phyloP scores from a whole-genome alignment of 2,329 filamentous ascomycete species.

The Plenodomus lindquistii region DNA sequence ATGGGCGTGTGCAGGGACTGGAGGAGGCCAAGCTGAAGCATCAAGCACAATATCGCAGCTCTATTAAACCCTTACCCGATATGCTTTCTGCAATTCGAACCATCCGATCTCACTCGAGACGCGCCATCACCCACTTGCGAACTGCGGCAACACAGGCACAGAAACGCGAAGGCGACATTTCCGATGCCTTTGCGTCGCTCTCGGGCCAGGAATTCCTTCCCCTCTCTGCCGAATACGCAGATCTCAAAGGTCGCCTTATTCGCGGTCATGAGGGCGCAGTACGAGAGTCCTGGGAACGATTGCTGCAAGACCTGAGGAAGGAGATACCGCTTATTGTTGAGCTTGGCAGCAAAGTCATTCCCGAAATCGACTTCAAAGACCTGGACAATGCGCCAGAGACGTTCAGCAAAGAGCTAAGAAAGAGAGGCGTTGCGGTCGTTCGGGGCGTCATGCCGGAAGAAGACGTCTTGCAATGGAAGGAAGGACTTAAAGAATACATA shows the following conservation, averaged over 20 bases:
- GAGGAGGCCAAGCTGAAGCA: constrained; percentile 12
- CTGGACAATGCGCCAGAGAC: constrained; percentile 54
- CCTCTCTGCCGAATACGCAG: constrained; percentile 51
- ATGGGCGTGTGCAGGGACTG: constrained; percentile 16
- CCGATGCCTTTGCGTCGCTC: constrained; percentile 55
- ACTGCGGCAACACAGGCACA: constrained; percentile 40
- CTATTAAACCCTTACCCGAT: constrained; percentile 5
- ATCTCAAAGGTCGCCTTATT: constrained; percentile 51
- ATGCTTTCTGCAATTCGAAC: constrained; percentile 38
- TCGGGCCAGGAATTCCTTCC: constrained; percentile 52
- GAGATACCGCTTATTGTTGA: constrained; percentile 52
- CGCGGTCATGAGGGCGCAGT: constrained; percentile 53
- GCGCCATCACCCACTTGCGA: constrained; percentile 26
- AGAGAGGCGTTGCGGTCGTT: constrained; percentile 58
- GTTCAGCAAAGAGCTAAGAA: constrained; percentile 62
- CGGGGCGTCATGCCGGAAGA: constrained; percentile 50
- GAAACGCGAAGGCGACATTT: constrained; percentile 55
- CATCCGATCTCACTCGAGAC: constrained; percentile 27
- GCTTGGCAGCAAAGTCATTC: constrained; percentile 49
- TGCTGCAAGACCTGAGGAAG: constrained; percentile 48
- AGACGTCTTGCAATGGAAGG: constrained; percentile 52
- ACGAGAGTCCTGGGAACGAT: constrained; percentile 51
- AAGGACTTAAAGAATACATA: constrained; percentile 51
- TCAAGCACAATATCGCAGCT: constrained; percentile 1
- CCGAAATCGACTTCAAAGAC: constrained; percentile 53